Base-by-base conservation (phyloP, 441 rosid genomes). In the Mallotus repandus region DNA sequence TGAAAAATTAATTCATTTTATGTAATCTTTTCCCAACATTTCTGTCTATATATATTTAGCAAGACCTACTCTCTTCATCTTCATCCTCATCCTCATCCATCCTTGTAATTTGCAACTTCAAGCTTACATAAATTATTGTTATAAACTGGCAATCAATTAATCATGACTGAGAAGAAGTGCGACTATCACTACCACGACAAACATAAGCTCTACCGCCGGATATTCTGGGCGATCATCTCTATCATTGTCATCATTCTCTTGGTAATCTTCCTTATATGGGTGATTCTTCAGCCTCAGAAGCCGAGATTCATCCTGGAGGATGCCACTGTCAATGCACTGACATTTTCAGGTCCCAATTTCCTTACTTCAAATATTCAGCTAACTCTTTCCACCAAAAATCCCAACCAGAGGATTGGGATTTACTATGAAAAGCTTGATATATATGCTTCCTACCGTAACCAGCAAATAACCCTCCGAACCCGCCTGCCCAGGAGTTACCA, bases 401-500 rank as follows among this genome's bases (percentile, higher is more conserved):
- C 94, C 25, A 93, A 89, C 35, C 78, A 74, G 68, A 77, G 80
- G 70, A 82, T 89, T 73, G 94, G 97, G n/a, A 76, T 93, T 35
- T 91, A 77, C 82, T 93, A 91, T 69, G 83, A 82, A 13, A 82
- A 70, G 66, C 83, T 89, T 21, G 88, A 87, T 53, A 63, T 81
- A 16, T 86, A 82, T 64, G 94, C 89, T 0, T 75, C 93, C 0
- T 93, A 93, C 74, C 89, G 93, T 7, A 83, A 77, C 85, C 97
- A 93, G 69, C 87, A 88, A 84, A 86, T 93, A 22, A 88, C 97
- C 0, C 52, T 75, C 16, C 81, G 87, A 6, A 82, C 86, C 0
- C 64, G 74, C 63, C 79, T 91, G 45, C 97, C 93, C 0, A 52
- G 61, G 13, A 84, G 86, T 14, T 91, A 93, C 86, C 89, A 84